These are phyloP conservation scores for Entophlyctis luteolus DNA, from an alignment of 192 early-diverging fungal species.

Conservation along the genomic window DNA sequence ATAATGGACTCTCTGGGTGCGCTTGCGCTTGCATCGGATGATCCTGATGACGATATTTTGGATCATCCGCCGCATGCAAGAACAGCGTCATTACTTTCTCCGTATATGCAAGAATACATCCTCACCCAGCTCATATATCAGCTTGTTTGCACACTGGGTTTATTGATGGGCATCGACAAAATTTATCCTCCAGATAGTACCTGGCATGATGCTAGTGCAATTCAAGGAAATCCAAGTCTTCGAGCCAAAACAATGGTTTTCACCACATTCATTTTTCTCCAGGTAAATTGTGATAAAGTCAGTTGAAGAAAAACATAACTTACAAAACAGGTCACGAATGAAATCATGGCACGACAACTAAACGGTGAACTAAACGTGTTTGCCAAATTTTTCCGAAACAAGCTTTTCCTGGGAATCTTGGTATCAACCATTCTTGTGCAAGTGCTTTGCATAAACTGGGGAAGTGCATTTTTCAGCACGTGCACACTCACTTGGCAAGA, in stretches of 20 bases:
- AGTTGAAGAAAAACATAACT: background rate
- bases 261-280: conserved; percentile 54
- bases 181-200: conserved; percentile 22
- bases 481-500: conserved; percentile 30
- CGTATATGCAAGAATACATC: conserved; percentile 51
- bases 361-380: conserved; percentile 58
- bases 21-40: conserved; percentile 51
- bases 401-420: conserved; percentile 45
- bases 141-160: conserved; percentile 38
- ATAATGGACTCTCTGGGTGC: conserved; percentile 64
- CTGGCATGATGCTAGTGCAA: background rate
- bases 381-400: conserved; percentile 43
- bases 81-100: conserved; percentile 40
- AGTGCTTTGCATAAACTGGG: conserved; percentile 42
- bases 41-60: conserved; percentile 55
- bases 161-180: conserved; percentile 39
- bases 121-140: conserved; percentile 47
- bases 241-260: conserved; percentile 47
- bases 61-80: conserved; percentile 49
- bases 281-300: conserved; percentile 20
- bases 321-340: conserved; percentile 37
- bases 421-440: conserved; percentile 44
- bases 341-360: conserved; percentile 49
- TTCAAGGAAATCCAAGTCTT: conserved; percentile 22
- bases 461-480: conserved; percentile 35